Evolutionary conservation across 176 grass and related monocot species (phyloP).

Genomic region (Lolium perenne): DNA sequence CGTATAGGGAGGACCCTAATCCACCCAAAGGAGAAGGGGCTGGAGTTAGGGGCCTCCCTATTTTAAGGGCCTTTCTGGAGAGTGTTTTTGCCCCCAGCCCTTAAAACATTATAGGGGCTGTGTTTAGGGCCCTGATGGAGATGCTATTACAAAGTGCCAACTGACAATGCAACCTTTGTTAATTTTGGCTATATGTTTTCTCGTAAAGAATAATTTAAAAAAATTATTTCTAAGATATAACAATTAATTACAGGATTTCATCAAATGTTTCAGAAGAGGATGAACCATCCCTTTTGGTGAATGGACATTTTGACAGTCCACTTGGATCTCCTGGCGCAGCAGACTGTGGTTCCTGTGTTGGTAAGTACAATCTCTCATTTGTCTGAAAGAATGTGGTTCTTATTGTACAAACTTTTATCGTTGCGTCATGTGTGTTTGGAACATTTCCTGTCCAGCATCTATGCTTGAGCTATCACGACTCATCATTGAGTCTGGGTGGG

Average conservation of each 20-base stretch:
- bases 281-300: conserved; percentile 88
- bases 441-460: conserved; percentile 76
- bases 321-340: conserved; percentile 94
- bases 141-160: conserved; percentile 7
- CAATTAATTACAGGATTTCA: conserved; percentile 91
- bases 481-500: conserved; percentile 87
- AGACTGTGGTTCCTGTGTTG: conserved; percentile 99
- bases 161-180: conserved; percentile 4
- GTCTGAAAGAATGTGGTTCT: conserved; percentile 10
- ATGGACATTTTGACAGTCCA: conserved; percentile 97
- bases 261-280: conserved; percentile 94
- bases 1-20: neutral
- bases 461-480: conserved; percentile 98
- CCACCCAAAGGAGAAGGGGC: neutral
- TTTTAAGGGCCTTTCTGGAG: neutral
- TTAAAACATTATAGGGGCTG: neutral
- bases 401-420: conserved; percentile 26
- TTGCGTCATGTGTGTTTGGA: conserved; percentile 43
- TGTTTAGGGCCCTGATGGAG: neutral
- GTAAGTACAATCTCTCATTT: conserved; percentile 50
- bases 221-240: conserved; percentile 66
- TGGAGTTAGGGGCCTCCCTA: neutral
- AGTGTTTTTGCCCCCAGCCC: neutral
- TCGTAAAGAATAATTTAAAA: conserved; percentile 40
- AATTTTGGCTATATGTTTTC: conserved; percentile 41